These are phyloP conservation scores for Backusella macrospora DNA, from an alignment of 192 early-diverging fungal genomes.

Conservation along the genomic window DNA sequence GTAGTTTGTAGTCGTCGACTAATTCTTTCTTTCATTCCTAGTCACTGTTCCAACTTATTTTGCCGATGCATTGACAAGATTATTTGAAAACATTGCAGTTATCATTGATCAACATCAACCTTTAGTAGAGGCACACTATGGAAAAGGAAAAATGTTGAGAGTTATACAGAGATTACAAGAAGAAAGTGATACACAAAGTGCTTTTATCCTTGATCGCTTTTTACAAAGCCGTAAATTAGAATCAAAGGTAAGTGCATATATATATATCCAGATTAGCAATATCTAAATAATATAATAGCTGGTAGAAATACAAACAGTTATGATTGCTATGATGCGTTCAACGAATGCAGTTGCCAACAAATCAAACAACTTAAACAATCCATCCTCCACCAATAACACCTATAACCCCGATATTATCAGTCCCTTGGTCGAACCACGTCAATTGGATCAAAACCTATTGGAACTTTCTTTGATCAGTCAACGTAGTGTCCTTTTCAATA, in stretches of 20 bases:
- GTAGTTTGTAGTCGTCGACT: no score
- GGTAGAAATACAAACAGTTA: constrained; percentile 54
- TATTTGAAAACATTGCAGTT: constrained; percentile 90
- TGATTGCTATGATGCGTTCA: constrained; percentile 47
- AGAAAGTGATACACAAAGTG: constrained; percentile 81
- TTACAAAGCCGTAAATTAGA: constrained; percentile 67
- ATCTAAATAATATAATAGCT: constrained; percentile 37
- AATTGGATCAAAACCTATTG: constrained; percentile 75
- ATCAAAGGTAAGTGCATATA: constrained; percentile 9
- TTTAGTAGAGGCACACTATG: constrained; percentile 84
- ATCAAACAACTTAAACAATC: constrained; percentile 12
- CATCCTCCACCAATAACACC: constrained; percentile 8
- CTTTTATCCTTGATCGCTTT: constrained; percentile 79
- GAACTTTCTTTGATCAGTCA: constrained; percentile 87
- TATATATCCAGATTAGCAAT: no score
- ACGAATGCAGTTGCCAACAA: constrained; percentile 14
- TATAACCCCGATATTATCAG: constrained; percentile 32
- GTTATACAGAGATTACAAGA: constrained; percentile 88
- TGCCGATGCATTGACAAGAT: constrained; percentile 75
- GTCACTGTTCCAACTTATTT: constrained; percentile 61
- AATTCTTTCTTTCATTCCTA: not conserved
- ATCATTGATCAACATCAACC: constrained; percentile 89
- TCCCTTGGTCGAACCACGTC: constrained; percentile 69
- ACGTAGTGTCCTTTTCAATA: constrained; percentile 73
- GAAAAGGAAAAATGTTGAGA: constrained; percentile 83